Evolutionary conservation across 441 rosid genomes (phyloP), one percentile per base, ranked within the genome.

Genomic region (Syzygium syzygioides): DNA sequence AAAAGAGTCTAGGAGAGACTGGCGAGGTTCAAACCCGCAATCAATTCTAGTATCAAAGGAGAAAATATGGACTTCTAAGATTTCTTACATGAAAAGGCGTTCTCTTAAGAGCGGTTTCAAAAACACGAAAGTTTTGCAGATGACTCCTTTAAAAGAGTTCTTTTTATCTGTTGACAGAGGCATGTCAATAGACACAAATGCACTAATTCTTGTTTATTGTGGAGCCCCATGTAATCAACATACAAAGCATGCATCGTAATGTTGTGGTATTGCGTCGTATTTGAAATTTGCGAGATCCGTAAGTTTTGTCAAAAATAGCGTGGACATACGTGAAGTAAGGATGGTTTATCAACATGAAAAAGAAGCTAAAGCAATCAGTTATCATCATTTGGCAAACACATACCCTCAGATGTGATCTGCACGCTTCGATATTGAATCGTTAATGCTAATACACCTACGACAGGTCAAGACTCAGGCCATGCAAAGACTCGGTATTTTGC

Each of bases 221-320:
- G 1, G 76, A 64, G 76, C 76, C 41, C 76, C 37, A 30, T 15
- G 37, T 30, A 34, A 64, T 64, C 37, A 30, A 30, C 76, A 64
- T 30, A 7, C 76, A 30, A 30, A 64, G 76, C 37, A 17, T 30
- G 32, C 41, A 30, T 64, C 5, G 1, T 30, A 34, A 64, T 30
- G 76, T 8, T 8, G 30, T 0, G 20, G 41, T 15, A 64, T 2
- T 0, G 12, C 8, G 23, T 64, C 15, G 6, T 4, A 30, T 30
- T 0, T 15, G 23, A 30, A 64, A 30, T 30, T 12, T 0, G 1
- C 3, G 1, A n/a, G 26, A 56, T 5, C 11, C 13, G 12, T 23
- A 56, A 56, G 60, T 56, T 56, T 56, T 23, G 60, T 56, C 11
- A 13, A 9, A 23, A 9, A 23, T 18, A 68, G 71, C 2, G 11